These are phyloP conservation scores for Heliosperma pusillum DNA, from an alignment of 148 eudicot genomes.

Conservation along the genomic window DNA sequence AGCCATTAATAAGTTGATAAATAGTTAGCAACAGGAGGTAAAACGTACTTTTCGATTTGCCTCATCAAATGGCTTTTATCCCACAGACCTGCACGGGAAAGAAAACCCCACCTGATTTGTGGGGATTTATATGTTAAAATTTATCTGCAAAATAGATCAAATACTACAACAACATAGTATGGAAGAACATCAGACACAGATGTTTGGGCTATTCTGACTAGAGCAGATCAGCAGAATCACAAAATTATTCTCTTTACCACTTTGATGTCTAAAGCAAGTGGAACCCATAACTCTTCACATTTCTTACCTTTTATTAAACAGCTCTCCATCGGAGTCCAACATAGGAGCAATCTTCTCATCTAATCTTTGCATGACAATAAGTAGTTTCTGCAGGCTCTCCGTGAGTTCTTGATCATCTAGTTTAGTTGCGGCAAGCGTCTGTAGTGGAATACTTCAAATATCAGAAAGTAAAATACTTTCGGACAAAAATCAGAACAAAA, in stretches of 20 bases:
- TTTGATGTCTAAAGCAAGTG: background rate
- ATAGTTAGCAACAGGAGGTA: conserved; percentile 5
- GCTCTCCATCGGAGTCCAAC: conserved; percentile 90
- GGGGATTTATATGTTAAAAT: conserved; percentile 9
- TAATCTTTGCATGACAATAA: conserved; percentile 85
- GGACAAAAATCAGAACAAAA: background rate
- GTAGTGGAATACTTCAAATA: conserved; percentile 15
- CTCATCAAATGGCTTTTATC: conserved; percentile 98
- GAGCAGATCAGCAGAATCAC: too few species aligned
- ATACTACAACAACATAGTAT: conserved; percentile 3
- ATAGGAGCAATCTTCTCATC: conserved; percentile 83
- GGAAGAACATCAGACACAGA: background rate
- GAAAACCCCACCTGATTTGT: conserved; percentile 85
- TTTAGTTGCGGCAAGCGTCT: conserved; percentile 90
- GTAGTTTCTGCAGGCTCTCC: conserved; percentile 91
- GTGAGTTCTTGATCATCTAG: conserved; percentile 83
- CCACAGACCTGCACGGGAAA: conserved; percentile 97
- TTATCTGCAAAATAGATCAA: conserved; percentile 13
- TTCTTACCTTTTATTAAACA: conserved; percentile 72
- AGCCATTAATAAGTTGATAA: background rate
- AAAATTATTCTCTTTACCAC: background rate
- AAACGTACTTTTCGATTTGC: conserved; percentile 89
- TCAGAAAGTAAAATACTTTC: background rate
- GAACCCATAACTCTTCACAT: background rate
- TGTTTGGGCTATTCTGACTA: background rate